Evolutionary conservation across 805 yeast genomes (phyloP), one percentile per base, ranked within the genome.

Genomic region (Candida peoriensis): DNA sequence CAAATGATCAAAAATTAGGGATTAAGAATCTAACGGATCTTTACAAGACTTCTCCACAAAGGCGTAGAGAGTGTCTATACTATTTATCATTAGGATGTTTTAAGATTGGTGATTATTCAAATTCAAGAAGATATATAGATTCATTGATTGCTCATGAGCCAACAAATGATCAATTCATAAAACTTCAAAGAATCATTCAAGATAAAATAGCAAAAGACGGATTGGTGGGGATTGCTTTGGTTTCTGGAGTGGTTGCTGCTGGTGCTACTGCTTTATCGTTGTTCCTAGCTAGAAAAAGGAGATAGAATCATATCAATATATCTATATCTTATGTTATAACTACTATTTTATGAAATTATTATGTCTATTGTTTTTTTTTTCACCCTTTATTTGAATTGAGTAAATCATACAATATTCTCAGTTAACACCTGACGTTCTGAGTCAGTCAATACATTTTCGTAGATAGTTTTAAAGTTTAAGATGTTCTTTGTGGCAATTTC

Each of bases 61-160:
- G 96, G 60, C 74, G 97, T 50, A 69, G 96, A 38, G 98, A 93
- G 57, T 81, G 94, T 38, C 67, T 93, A 23, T 93, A 87, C 54
- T 93, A 93, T 57, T 63, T 93, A 40, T 74, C 95, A 4, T 66
- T 93, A 32, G 97, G 97, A 0, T 80, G 93, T 34, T 89, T 72
- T 59, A 90, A 90, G 57, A 65, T 87, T 6, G 94, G 95, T 9
- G 96, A 93, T 52, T 88, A 80, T 54, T 63, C 81, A 24, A 84
- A 86, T 54, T 87, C 97, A 4, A 76, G 93, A 48, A 66, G 90
- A 45, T 93, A 90, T 57, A 76, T 86, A 4, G 96, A 89, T 39
- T 74, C 83, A 1, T 61, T 93, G 44, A 65, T 85, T 27, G 66
- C 68, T 29, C 78, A 79, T 44, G 98, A 94, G 58, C 96, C 97